A percentile compares a stretch with the other conserved stretches of the same genome.
These are phyloP conservation scores for Alternaria burnsii DNA, from an alignment of 2,329 filamentous ascomycete species.

Conservation along the genomic window DNA sequence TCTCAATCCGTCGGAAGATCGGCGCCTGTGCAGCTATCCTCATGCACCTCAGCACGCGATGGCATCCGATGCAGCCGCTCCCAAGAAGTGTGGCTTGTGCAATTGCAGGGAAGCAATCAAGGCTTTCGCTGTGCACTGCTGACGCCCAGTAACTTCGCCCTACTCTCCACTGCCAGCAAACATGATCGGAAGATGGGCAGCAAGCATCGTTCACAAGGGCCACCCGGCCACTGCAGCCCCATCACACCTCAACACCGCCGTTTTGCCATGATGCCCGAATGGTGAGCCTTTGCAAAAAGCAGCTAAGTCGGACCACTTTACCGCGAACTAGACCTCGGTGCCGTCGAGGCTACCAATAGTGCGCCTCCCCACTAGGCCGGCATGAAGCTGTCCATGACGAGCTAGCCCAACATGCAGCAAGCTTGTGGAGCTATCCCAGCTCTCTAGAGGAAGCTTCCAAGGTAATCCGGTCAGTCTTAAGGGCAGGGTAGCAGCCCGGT, in stretches of 20 bases:
- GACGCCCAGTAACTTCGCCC: conserved; percentile 16
- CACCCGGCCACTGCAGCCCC: conserved; percentile 25
- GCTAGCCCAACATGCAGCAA: conserved; percentile 39
- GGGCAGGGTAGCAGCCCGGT: conserved; percentile 30
- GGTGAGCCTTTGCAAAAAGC: conserved; percentile 21
- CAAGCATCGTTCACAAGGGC: conserved; percentile 19
- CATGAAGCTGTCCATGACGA: conserved; percentile 38
- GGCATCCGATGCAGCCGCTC: conserved; percentile 40
- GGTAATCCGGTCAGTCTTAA: conserved; percentile 36
- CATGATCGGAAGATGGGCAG: conserved; percentile 17
- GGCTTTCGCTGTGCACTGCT: conserved; percentile 20
- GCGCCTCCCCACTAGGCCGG: conserved; percentile 29
- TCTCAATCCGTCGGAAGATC: conserved; percentile 25
- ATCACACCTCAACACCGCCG: conserved; percentile 37
- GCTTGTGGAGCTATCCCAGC: conserved; percentile 40
- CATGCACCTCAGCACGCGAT: conserved; percentile 26
- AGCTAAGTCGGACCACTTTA: conserved; percentile 14
- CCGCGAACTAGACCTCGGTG: conserved; percentile 10
- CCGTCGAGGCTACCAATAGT: conserved; percentile 25
- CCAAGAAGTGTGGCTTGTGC: conserved; percentile 23
- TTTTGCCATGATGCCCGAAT: conserved; percentile 20
- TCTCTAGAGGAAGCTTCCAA: conserved; percentile 31
- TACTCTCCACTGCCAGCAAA: conserved; percentile 24
- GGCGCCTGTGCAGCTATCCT: conserved; percentile 27
- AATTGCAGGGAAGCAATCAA: conserved; percentile 36